Evolutionary conservation across 129 eudicot species (phyloP).

Genomic region (Centella asiatica): DNA sequence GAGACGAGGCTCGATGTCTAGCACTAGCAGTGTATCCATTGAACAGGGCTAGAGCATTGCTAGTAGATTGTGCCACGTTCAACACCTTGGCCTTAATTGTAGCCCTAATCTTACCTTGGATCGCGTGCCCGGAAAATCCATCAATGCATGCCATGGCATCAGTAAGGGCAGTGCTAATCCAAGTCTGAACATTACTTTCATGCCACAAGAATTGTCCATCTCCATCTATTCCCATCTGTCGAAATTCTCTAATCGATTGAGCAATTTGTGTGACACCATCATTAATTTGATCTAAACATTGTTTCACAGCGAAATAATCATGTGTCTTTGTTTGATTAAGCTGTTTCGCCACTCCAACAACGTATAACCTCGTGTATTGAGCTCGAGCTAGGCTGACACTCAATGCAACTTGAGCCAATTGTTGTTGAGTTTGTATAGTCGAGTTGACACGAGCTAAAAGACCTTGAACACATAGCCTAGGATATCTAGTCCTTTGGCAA

Average conservation of each 20-base stretch:
- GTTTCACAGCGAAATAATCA: slow-evolving; percentile 55
- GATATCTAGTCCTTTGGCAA: slow-evolving; percentile 61
- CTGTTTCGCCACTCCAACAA: slow-evolving; percentile 29
- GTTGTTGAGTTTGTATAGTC: slow-evolving; percentile 36
- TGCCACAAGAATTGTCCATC: slow-evolving; percentile 64
- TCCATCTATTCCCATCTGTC: slow-evolving; percentile 15
- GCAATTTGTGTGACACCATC: slow-evolving; percentile 45
- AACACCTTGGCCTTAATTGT: slow-evolving; percentile 33
- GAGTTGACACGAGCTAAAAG: slow-evolving; percentile 39
- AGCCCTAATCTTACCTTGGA: slow-evolving; percentile 52
- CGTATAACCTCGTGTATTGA: slow-evolving; percentile 30
- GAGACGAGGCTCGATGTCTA: no score
- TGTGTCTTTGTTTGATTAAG: slow-evolving; percentile 36
- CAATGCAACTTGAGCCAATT: slow-evolving; percentile 64
- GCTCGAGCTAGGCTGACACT: slow-evolving; percentile 50
- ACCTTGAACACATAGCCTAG: slow-evolving; percentile 48
- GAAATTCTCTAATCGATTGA: slow-evolving; percentile 51
- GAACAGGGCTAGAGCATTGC: slow-evolving; percentile 89
- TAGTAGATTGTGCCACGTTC: slow-evolving; percentile 56
- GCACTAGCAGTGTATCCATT: no score
- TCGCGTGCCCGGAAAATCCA: slow-evolving; percentile 43
- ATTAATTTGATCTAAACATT: slow-evolving; percentile 51
- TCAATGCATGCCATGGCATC: slow-evolving; percentile 52
- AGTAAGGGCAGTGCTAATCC: slow-evolving; percentile 82
- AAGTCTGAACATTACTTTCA: slow-evolving; percentile 75